Percentiles rank a stretch among this genome's conserved stretches.
These are phyloP conservation scores for Closterium sp. DNA, from an alignment of 139 green algal species.

Conservation along the genomic window DNA sequence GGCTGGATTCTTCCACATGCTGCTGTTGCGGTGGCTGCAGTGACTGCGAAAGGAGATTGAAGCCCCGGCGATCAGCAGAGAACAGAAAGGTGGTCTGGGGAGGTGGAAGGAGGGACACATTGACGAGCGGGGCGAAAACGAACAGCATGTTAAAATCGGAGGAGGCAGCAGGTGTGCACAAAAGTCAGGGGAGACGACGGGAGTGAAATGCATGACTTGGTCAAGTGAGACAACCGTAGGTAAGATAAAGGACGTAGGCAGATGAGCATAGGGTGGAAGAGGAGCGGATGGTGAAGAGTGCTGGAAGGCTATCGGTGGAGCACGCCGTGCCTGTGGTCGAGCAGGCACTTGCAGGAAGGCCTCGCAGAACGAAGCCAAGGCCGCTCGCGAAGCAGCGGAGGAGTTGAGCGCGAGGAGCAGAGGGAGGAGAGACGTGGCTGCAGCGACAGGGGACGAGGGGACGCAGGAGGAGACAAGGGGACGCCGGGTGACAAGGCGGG, in stretches of 20 bases:
- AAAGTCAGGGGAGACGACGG: not conserved
- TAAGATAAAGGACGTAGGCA: too few relatives aligned
- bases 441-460: not conserved
- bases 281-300: too few relatives aligned
- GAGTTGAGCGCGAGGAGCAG: not conserved
- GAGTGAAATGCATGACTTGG: not conserved
- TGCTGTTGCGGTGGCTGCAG: not conserved
- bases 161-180: not conserved
- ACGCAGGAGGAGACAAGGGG: not conserved
- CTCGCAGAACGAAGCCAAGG: not conserved
- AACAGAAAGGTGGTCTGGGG: not conserved
- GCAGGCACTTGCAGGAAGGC: not conserved
- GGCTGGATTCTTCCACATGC: not conserved
- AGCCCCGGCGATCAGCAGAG: not conserved
- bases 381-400: not conserved
- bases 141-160: not conserved
- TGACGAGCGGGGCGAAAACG: not conserved
- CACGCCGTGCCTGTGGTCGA: not conserved
- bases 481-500: not conserved
- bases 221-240: too few relatives aligned
- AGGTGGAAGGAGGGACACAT: not conserved
- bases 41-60: not conserved
- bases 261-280: too few relatives aligned
- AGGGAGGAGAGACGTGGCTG: not conserved
- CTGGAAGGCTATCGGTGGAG: too few relatives aligned